A percentile compares a stretch with the other conserved stretches of the same genome.
phyloP scores from a whole-genome alignment of 306 rosid genomes.

The Vigna trinervia region DNA sequence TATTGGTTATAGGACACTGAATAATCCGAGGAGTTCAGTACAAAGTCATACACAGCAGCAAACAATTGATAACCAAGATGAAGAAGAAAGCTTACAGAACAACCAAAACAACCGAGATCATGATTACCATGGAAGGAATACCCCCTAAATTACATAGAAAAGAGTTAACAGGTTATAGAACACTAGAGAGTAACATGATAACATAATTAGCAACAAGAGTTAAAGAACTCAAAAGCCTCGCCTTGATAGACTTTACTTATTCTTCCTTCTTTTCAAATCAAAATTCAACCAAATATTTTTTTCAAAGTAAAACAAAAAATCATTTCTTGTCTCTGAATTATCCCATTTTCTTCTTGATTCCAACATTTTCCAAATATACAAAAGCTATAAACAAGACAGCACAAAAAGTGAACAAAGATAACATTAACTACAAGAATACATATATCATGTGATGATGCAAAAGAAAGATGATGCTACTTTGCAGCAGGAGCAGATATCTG shows the following conservation, averaged over 20 bases:
- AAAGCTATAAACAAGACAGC: not conserved
- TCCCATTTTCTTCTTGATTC: not conserved
- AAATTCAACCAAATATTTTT: not conserved
- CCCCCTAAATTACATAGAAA: slow-evolving; percentile 19
- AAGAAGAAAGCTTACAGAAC: slow-evolving; percentile 32
- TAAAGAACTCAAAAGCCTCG: slow-evolving; percentile 8
- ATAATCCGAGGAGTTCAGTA: slow-evolving; percentile 13
- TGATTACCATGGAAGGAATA: slow-evolving; percentile 12
- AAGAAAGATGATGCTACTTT: slow-evolving; percentile 55
- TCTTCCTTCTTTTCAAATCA: not conserved
- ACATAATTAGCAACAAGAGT: not conserved
- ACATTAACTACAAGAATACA: not conserved
- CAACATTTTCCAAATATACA: slow-evolving; percentile 9
- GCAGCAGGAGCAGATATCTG: slow-evolving; percentile 75
- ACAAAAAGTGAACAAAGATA: slow-evolving; percentile 12
- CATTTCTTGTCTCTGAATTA: not conserved
- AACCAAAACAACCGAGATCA: slow-evolving; percentile 1
- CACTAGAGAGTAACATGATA: not conserved
- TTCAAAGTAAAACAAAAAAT: not conserved
- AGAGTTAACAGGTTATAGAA: slow-evolving; percentile 4
- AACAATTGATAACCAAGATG: slow-evolving; percentile 26
- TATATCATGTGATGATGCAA: not conserved
- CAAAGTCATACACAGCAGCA: slow-evolving; percentile 25
- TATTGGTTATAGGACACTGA: slow-evolving; percentile 2
- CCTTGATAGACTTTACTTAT: not conserved